phyloP scores from a whole-genome alignment of 768 basidiomycete genomes.

The Agaricus subrufescens region DNA sequence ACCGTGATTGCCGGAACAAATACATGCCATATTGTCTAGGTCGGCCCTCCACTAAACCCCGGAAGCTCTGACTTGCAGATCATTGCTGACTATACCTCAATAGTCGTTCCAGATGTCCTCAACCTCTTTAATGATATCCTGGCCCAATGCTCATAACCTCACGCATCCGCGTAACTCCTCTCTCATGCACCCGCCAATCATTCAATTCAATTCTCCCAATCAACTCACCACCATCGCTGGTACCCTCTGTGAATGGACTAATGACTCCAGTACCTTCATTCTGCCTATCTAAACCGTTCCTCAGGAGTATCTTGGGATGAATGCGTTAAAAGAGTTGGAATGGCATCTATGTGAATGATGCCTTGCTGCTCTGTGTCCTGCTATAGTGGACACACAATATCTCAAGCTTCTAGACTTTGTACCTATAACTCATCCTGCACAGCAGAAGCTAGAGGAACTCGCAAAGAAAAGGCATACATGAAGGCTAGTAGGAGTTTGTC shows the following conservation, averaged over 20 bases:
- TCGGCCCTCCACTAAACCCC: slow-evolving; percentile 17
- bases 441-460: slow-evolving; percentile 58
- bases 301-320: background rate
- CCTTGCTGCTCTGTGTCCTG: slow-evolving; percentile 45
- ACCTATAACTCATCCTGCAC: slow-evolving; percentile 87
- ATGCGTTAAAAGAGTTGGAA: slow-evolving; percentile 55
- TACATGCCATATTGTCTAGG: slow-evolving; percentile 93
- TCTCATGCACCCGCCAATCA: too few species aligned
- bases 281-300: background rate
- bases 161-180: too few species aligned
- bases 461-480: slow-evolving; percentile 60
- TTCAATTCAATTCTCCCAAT: too few species aligned
- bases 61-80: too few species aligned
- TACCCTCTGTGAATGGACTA: too few species aligned
- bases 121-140: too few species aligned
- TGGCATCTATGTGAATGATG: slow-evolving; percentile 83
- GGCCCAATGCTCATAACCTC: too few species aligned
- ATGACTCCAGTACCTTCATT: too few species aligned
- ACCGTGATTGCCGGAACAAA: slow-evolving; percentile 95
- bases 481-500: slow-evolving; percentile 30
- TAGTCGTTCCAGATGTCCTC: too few species aligned
- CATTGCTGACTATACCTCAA: too few species aligned
- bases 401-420: slow-evolving; percentile 87
- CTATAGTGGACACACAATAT: background rate
- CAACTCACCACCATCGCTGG: too few species aligned